Evolutionary conservation across 331 rosid genomes (phyloP), one percentile per base, ranked within the genome.

Genomic region (Pyrus hybrid): DNA sequence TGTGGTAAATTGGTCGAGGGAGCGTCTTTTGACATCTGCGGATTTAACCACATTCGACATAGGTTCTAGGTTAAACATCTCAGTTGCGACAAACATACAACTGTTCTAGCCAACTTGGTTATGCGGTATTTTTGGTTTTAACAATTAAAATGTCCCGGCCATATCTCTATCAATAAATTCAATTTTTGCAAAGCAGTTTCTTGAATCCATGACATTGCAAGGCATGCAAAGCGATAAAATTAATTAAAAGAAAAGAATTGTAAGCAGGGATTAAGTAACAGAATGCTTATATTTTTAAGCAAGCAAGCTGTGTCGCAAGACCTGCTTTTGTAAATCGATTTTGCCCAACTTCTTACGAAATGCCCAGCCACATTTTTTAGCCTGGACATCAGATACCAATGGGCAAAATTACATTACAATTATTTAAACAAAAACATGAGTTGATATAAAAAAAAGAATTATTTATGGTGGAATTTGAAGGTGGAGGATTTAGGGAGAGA

Each of bases 241-340:
- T 41, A 41, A 41, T 41, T 41, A 41, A 41, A 41, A 41, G 13
- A 3, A 41, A 10, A 41, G 1, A 41, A 41, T 41, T 72, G 20
- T 73, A 25, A 60, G 76, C 76, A 73, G 68, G 76, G 68, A 73
- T 73, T 16, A 60, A 73, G 76, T 73, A 60, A 73, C 76, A 60
- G 43, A 60, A 14, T 9, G 76, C 76, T 73, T 17, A 41, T 3
- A 23, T 6, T 4, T 29, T 17, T 20, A 8, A 17, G 18, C 4
- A 73, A 73, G 68, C 68, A 73, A 73, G 20, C 58, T 10, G 68
- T 37, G 68, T 60, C 76, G 76, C 76, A 73, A 73, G 68, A 58
- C 76, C 76, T 73, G 76, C 25, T 58, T 25, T 29, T 3, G 47
- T 20, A 35, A 58, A 22, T 72, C 76, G 2, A 9, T 72, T 37